These are phyloP conservation scores for Penicillium paradoxum DNA, from an alignment of 495 filamentous ascomycete species.

Conservation along the genomic window DNA sequence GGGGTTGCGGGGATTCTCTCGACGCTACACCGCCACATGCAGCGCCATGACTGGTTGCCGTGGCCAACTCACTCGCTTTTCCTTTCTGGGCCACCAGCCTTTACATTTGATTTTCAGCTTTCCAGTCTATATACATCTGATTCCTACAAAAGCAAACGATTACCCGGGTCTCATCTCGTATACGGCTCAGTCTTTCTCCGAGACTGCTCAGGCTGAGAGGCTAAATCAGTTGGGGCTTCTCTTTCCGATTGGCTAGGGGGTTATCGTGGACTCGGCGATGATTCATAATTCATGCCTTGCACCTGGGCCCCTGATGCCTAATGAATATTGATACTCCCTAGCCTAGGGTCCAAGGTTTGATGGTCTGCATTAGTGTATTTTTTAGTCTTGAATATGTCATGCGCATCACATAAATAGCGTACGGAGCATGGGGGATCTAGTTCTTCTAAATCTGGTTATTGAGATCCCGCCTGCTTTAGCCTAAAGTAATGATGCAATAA, in stretches of 20 bases:
- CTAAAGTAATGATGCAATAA: not conserved
- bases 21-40: conserved; percentile 45
- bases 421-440: not conserved
- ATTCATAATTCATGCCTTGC: conserved; percentile 11
- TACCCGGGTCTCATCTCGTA: not conserved
- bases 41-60: conserved; percentile 21
- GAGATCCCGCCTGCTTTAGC: not conserved
- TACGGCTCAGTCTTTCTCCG: not conserved
- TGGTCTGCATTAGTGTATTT: not conserved
- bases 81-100: conserved; percentile 18
- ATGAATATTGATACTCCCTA: not conserved
- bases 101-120: too few species aligned
- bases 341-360: not conserved
- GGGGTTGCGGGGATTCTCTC: conserved; percentile 38
- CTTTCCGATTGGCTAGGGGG: not conserved
- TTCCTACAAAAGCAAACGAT: too few species aligned
- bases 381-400: not conserved
- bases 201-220: not conserved
- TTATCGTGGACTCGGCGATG: not conserved
- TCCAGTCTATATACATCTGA: conserved; percentile 3
- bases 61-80: conserved; percentile 28
- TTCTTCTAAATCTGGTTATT: not conserved
- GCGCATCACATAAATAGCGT: not conserved
- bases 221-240: not conserved
- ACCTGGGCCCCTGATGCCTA: not conserved